These are phyloP conservation scores for Scortechinia acanthostroma DNA, from an alignment of 2,329 filamentous ascomycete genomes.

Conservation along the genomic window DNA sequence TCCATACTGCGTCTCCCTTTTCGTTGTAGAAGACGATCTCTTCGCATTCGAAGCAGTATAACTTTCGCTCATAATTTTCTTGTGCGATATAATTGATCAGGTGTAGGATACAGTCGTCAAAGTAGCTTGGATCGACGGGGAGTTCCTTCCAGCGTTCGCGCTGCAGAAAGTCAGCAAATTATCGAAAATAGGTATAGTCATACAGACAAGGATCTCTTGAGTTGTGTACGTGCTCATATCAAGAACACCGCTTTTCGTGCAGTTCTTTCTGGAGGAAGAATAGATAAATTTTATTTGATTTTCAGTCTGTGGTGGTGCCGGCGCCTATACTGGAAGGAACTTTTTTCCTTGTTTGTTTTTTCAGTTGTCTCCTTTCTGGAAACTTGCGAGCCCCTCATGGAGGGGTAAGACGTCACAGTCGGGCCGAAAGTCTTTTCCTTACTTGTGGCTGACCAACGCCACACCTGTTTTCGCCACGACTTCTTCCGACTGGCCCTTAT, in stretches of 20 bases:
- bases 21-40: background rate
- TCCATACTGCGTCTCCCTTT: background rate
- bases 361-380: background rate
- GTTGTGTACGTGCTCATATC: background rate
- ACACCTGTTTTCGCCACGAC: background rate
- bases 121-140: background rate
- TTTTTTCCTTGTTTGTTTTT: background rate
- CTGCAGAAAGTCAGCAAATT: background rate
- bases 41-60: constrained; percentile 1
- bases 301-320: too few species aligned
- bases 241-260: background rate
- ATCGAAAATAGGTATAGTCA: too few species aligned
- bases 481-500: too few species aligned
- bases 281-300: background rate
- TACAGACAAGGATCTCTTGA: background rate
- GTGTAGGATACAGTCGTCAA: background rate
- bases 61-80: background rate
- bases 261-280: background rate
- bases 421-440: background rate
- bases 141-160: background rate
- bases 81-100: background rate
- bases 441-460: background rate
- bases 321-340: background rate
- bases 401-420: constrained; percentile 1
- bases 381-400: background rate